Base-by-base conservation (phyloP, 2,329 filamentous ascomycete genomes). In the Ambrosiella cleistominuta region DNA sequence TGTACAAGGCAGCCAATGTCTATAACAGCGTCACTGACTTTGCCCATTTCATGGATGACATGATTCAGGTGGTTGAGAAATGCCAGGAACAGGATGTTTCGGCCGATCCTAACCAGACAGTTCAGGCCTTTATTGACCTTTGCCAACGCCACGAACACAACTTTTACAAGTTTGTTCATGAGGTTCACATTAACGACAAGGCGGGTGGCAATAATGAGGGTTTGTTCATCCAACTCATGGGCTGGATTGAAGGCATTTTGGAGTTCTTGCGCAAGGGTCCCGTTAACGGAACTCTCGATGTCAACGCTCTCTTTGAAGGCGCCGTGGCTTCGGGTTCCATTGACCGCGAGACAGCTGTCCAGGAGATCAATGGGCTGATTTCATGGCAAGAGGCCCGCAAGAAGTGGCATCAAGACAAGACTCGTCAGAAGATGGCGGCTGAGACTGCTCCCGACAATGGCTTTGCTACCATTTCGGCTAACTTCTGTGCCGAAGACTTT, bases 101-200 rank as follows among this genome's bases (percentile, higher is more conserved):
- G 1, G 89, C 91, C 1, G 93, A 98, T 68, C 93, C 93, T 3
- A 98, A 98, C 68, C 90, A 96, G 73, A 98, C 93, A 0, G 93
- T 98, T 1, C 93, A 98, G 68, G 85, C 89, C 13, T 98, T 98
- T 67, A 98, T 98, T 66, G 93, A 98, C 67, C 78, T 98, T 19
- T 98, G 93, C 69, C 85, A 88, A 63, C 82, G 93, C 49, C 93
- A 98, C 68, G 88, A 98, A 70, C 82, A 94, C 68, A 95, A 95
- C 71, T 91, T 98, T 68, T 98, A 97, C 78, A 97, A 95, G 69
- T 98, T 98, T 68, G 86, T 98, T 2, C 93, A 98, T 69, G 93
- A 98, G 71, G 91, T 98, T 0, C 93, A 98, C 67, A 83, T 87
- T 6, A 91, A 98, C 66, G 93, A 98, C 68, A 95, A 98, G 27